Conservation (phyloP, 2,329 filamentous ascomycete species). For the Cyphellophora attinorum region DNA sequence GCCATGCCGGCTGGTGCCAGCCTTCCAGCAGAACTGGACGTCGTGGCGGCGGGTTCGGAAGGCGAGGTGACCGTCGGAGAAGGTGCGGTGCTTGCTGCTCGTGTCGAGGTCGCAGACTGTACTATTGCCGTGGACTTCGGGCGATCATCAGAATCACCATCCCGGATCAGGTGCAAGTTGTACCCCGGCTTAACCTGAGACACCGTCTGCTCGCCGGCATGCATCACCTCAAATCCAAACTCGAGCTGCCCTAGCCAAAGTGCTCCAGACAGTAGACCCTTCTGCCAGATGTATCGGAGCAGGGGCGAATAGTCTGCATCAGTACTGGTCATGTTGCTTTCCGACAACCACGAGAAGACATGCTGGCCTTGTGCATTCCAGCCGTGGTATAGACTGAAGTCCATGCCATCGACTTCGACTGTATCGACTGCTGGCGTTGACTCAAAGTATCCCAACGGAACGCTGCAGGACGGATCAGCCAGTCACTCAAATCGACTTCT, state of each 20-base stretch:
- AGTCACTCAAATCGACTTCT: too few relatives aligned
- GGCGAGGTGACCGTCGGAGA: too few relatives aligned
- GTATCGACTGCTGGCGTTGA: conserved; percentile 9
- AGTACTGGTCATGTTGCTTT: conserved; percentile 9
- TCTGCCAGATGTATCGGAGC: conserved; percentile 9
- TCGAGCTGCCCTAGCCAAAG: conserved; percentile 10
- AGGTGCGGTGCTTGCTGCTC: too few relatives aligned
- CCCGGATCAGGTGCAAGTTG: conserved; percentile 6
- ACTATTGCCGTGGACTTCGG: too few relatives aligned
- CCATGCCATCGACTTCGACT: conserved; percentile 6
- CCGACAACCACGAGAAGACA: conserved; percentile 11
- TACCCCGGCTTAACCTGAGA: conserved; percentile 5
- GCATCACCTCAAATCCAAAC: conserved; percentile 12
- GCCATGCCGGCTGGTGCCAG: too few relatives aligned
- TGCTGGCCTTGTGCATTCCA: conserved; percentile 11
- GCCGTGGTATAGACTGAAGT: conserved; percentile 11
- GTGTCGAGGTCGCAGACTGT: too few relatives aligned
- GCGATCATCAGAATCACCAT: conserved; percentile 9
- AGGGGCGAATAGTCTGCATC: conserved; percentile 10
- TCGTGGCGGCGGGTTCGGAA: too few relatives aligned
- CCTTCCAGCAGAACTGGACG: too few relatives aligned
- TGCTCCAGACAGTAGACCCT: conserved; percentile 7
- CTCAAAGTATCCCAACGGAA: conserved; percentile 7
- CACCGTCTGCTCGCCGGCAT: conserved; percentile 6
- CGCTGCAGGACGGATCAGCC: too few relatives aligned